Conservation (phyloP, 352 stramenopile species). For the Phytophthora melonis region DNA sequence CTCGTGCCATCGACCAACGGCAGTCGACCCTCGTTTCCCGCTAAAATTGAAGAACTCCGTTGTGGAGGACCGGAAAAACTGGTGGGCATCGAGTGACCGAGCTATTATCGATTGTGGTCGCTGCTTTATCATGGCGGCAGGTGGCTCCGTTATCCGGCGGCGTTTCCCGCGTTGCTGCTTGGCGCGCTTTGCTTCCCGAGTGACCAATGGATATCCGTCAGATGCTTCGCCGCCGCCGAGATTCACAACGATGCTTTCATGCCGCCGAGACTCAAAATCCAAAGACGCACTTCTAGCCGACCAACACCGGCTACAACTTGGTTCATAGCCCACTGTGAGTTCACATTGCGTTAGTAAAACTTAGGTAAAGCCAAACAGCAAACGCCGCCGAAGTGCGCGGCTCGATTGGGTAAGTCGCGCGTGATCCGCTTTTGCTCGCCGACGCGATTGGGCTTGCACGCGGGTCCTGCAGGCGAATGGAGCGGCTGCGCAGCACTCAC, state of each 20-base stretch:
- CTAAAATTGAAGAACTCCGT: background rate
- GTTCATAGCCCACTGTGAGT: too few relatives aligned
- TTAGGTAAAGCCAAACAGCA: background rate
- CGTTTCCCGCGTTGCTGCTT: too few relatives aligned
- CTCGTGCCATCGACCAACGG: background rate
- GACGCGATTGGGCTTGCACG: constrained; percentile 10
- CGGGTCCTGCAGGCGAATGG: constrained; percentile 8
- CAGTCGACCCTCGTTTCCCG: background rate
- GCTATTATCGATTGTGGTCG: too few relatives aligned
- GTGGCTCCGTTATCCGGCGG: too few relatives aligned
- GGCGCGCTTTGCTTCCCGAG: too few relatives aligned
- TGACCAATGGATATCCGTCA: too few relatives aligned
- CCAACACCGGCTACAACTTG: background rate
- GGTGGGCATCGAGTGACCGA: background rate
- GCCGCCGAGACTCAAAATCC: background rate
- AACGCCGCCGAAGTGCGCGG: background rate
- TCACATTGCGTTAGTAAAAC: too few relatives aligned
- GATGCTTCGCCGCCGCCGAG: background rate
- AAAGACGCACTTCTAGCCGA: background rate
- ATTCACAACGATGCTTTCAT: background rate
- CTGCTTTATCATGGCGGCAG: too few relatives aligned
- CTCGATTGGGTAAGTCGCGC: background rate
- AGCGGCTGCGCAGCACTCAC: constrained; percentile 3
- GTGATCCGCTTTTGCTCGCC: background rate
- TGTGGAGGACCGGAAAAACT: background rate